A percentile compares a stretch with the other conserved stretches of the same genome.
phyloP scores from a whole-genome alignment of 352 stramenopile species.

The Pythium apleroticum region DNA sequence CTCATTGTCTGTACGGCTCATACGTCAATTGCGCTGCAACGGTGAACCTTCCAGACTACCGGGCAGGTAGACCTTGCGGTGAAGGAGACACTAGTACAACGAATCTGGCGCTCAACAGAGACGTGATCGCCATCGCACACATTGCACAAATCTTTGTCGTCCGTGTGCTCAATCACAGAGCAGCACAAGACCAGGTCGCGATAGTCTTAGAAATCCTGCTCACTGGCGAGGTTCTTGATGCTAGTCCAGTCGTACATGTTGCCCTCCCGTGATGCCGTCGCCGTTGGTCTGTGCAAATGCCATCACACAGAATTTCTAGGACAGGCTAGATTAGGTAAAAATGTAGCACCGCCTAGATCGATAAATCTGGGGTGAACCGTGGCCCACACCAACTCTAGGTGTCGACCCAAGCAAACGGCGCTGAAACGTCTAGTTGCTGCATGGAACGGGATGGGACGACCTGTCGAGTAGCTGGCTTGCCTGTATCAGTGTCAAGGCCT shows the following conservation, averaged over 20 bases:
- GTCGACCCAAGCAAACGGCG: no score
- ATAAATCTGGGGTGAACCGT: background rate
- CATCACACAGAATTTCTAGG: background rate
- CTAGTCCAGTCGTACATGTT: slow-evolving; percentile 5
- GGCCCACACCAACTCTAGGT: background rate
- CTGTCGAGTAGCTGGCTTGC: background rate
- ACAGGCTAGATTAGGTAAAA: background rate
- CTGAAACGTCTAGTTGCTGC: background rate
- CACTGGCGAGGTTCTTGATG: slow-evolving; percentile 5
- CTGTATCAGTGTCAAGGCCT: background rate
- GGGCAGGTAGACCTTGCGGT: background rate
- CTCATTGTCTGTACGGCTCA: background rate
- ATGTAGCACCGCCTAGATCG: no score
- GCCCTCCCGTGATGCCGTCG: background rate
- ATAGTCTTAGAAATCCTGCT: slow-evolving; percentile 9
- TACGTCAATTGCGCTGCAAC: background rate
- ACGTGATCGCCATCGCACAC: slow-evolving; percentile 13
- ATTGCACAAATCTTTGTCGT: slow-evolving; percentile 6
- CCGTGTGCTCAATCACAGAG: slow-evolving; percentile 5
- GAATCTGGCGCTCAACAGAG: slow-evolving; percentile 5
- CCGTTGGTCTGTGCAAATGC: background rate
- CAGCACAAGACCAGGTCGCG: slow-evolving; percentile 14
- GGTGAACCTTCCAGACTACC: slow-evolving; percentile 8
- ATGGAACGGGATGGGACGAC: background rate
- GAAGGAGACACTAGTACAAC: slow-evolving; percentile 2